Conservation (phyloP, 2,329 filamentous ascomycete species). For the Thelonectria rubi region DNA sequence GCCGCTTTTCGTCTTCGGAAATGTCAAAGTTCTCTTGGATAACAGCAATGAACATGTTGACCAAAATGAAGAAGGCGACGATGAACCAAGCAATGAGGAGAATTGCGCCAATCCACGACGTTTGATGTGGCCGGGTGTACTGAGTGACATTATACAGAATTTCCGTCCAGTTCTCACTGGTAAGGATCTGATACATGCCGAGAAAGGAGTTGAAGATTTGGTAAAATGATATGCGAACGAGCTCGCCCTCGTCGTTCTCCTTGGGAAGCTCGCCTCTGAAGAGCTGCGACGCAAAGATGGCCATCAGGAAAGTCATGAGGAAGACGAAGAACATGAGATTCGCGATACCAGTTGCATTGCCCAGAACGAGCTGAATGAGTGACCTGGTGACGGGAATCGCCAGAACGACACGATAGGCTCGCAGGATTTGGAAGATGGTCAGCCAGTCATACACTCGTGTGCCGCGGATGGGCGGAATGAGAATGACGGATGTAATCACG, state of each 20-base stretch:
- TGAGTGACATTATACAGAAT: conserved; percentile 85
- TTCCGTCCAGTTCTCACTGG: conserved; percentile 93
- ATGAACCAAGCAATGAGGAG: conserved; percentile 98
- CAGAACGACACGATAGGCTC: conserved; percentile 90
- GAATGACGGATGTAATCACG: conserved; percentile 82
- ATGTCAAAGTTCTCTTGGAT: conserved; percentile 99
- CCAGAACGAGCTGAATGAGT: conserved; percentile 86
- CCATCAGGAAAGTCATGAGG: conserved; percentile 90
- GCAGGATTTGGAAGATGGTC: conserved; percentile 90
- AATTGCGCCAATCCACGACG: conserved; percentile 90
- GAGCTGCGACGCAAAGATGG: conserved; percentile 92
- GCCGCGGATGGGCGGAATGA: conserved; percentile 81
- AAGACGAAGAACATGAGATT: conserved; percentile 98
- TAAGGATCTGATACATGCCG: conserved; percentile 97
- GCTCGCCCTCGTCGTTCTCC: conserved; percentile 67
- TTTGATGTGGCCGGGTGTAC: conserved; percentile 70
- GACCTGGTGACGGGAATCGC: conserved; percentile 87
- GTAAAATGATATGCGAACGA: conserved; percentile 79
- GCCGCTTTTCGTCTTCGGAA: conserved; percentile 95
- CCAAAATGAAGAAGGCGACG: conserved; percentile 89
- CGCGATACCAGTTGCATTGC: conserved; percentile 89
- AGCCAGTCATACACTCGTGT: conserved; percentile 86
- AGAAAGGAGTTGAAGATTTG: conserved; percentile 96
- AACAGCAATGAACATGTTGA: conserved; percentile 99
- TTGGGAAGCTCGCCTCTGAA: conserved; percentile 86